Evolutionary conservation across 2,329 filamentous ascomycete genomes (phyloP).

Genomic region (Chaetoscypha palmicola): DNA sequence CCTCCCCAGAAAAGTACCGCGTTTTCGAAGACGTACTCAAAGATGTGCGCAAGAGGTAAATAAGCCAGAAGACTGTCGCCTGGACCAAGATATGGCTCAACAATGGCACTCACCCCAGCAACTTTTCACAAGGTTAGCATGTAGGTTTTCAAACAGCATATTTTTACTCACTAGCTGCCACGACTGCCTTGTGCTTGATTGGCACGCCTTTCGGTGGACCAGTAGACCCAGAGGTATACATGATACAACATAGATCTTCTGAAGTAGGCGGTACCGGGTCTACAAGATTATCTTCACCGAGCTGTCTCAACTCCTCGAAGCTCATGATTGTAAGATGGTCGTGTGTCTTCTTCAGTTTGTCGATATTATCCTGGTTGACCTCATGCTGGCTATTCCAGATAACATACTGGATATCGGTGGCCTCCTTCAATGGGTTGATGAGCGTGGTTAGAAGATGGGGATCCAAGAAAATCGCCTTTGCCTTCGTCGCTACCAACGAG

Average conservation of each 20-base stretch:
- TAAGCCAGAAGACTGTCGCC: conserved; percentile 81
- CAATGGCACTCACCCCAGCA: conserved; percentile 70
- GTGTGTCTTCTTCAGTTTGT: conserved; percentile 49
- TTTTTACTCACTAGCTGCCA: conserved; percentile 69
- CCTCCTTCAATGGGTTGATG: conserved; percentile 47
- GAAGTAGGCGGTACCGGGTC: conserved; percentile 65
- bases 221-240: conserved; percentile 85
- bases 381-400: conserved; percentile 56
- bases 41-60: conserved; percentile 88
- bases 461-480: conserved; percentile 80
- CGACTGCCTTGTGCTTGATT: conserved; percentile 73
- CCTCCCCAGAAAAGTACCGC: conserved; percentile 82
- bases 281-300: conserved; percentile 53
- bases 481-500: conserved; percentile 74
- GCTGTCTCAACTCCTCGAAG: conserved; percentile 47
- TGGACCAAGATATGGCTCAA: conserved; percentile 71
- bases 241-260: conserved; percentile 75
- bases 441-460: conserved; percentile 64
- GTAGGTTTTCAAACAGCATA: conserved; percentile 52
- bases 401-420: conserved; percentile 49
- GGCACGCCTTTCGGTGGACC: conserved; percentile 86
- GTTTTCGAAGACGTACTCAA: conserved; percentile 95
- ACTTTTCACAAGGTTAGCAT: conserved; percentile 39
- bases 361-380: conserved; percentile 41
- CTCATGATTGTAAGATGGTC: conserved; percentile 46